Evolutionary conservation across 169 alveolate species (phyloP).

Genomic region (Amoebophrya sp.): DNA sequence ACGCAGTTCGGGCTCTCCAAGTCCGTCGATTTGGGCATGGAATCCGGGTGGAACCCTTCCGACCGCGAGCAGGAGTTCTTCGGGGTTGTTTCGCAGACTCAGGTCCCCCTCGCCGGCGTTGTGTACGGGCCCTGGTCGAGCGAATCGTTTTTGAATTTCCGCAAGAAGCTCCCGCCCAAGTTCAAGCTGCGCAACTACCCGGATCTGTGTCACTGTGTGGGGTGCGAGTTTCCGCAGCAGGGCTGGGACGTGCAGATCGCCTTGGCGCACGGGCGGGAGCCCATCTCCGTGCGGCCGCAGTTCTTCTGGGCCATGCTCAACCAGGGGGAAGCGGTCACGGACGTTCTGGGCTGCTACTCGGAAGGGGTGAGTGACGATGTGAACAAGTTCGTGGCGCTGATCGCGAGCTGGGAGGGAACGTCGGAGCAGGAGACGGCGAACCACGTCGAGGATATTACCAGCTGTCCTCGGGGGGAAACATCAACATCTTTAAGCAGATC

Average conservation of each 20-base stretch:
- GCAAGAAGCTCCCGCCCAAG: neutral
- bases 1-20: neutral
- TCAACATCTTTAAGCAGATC: no score
- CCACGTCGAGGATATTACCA: no score
- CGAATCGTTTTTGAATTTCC: neutral
- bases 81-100: no score
- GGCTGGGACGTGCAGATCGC: neutral
- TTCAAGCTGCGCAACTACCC: neutral
- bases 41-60: neutral
- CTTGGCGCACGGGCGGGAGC: neutral
- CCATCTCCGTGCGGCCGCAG: neutral
- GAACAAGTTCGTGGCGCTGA: neutral
- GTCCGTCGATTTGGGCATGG: neutral
- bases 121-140: neutral
- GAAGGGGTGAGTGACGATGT: neutral
- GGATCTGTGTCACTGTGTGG: neutral
- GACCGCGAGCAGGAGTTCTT: neutral
- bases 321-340: neutral
- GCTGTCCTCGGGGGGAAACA: no score
- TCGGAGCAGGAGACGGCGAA: no score
- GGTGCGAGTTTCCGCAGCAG: neutral
- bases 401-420: neutral
- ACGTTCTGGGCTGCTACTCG: neutral
- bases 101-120: neutral
- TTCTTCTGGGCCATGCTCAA: neutral